Conservation (phyloP, 176 grass and related monocot species). For the sorghum (Sorghum bicolor) region Sorghum_bicolor_NCBIv3 NC_012873.2:5728501-5729000, state of each 20-base stretch:
- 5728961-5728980: not conserved
- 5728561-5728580: too few relatives aligned
- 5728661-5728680: not conserved
- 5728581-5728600: too few relatives aligned
- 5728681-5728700: not conserved
- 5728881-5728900: not conserved
- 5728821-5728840: not conserved
- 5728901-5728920: not conserved
- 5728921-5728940: too few relatives aligned
- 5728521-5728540: too few relatives aligned
- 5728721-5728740: not conserved
- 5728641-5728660: not conserved
- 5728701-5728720: not conserved
- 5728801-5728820: not conserved
- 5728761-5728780: not conserved
- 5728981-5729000: not conserved
- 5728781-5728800: too few relatives aligned
- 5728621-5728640: not conserved
- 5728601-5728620: too few relatives aligned
- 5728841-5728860: not conserved
- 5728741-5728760: not conserved
- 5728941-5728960: not conserved
- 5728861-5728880: not conserved
- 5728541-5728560: too few relatives aligned
- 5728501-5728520: too few relatives aligned